Conservation (phyloP, 1,284 basidiomycete species). For the Tylopilus orsonianus region DNA sequence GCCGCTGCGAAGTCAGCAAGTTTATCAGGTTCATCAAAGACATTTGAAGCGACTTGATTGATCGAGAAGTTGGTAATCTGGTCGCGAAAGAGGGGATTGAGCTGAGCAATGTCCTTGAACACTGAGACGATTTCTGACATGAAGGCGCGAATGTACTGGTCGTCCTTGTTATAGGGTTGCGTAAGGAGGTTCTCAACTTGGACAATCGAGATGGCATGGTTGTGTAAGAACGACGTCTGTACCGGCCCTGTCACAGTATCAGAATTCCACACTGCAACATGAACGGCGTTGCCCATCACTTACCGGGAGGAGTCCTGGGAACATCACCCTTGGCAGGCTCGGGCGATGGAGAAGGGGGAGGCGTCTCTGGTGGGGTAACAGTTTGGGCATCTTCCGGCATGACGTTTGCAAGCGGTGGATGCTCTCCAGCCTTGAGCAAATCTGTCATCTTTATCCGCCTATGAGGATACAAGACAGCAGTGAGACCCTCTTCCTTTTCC, state of each 20-base stretch:
- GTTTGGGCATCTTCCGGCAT: conserved; percentile 44
- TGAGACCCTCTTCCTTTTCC: conserved; percentile 83
- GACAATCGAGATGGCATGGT: conserved; percentile 88
- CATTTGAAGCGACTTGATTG: conserved; percentile 93
- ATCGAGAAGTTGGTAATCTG: conserved; percentile 98
- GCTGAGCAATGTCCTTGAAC: conserved; percentile 98
- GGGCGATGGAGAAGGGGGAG: conserved; percentile 43
- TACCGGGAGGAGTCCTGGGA: conserved; percentile 21
- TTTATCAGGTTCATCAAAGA: conserved; percentile 98
- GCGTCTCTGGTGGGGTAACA: conserved; percentile 52
- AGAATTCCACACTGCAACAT: neutral
- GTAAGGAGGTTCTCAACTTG: conserved; percentile 84
- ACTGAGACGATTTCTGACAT: conserved; percentile 97
- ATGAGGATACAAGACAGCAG: conserved; percentile 95
- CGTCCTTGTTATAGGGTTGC: conserved; percentile 88
- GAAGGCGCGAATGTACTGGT: conserved; percentile 93
- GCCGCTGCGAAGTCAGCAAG: conserved; percentile 98
- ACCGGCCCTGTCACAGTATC: conserved; percentile 46
- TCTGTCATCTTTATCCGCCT: conserved; percentile 90
- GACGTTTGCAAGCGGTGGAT: conserved; percentile 47
- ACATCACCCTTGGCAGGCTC: conserved; percentile 25
- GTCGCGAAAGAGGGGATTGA: conserved; percentile 97
- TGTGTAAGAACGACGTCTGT: conserved; percentile 90
- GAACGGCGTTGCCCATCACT: neutral
- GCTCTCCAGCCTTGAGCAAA: conserved; percentile 68